phyloP scores from a whole-genome alignment of 2,329 filamentous ascomycete species.

The Colletotrichum plurivorum region DNA sequence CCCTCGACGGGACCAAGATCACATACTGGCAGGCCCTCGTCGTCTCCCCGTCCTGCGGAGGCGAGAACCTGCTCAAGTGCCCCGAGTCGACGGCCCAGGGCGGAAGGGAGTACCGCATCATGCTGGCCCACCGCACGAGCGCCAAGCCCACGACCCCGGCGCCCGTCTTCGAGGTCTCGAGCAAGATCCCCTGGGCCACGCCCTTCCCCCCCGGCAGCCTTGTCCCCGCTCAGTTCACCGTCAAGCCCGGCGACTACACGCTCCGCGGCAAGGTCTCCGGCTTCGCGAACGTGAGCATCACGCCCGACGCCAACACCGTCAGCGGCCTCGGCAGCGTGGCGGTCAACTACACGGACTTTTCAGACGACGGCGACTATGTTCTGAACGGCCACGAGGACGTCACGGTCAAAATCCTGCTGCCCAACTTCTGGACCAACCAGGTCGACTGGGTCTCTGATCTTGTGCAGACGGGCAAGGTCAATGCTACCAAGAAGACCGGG shows the following conservation, averaged over 20 bases:
- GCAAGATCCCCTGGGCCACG: constrained; percentile 52
- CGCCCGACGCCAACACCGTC: constrained; percentile 30
- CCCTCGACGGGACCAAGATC: constrained; percentile 57
- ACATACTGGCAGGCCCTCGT: constrained; percentile 58
- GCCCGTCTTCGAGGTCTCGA: constrained; percentile 45
- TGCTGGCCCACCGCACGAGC: constrained; percentile 56
- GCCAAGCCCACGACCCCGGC: constrained; percentile 46
- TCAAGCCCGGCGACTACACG: constrained; percentile 41
- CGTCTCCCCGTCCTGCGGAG: constrained; percentile 57
- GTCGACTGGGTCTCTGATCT: constrained; percentile 57
- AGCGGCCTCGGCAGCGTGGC: constrained; percentile 46
- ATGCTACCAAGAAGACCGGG: constrained; percentile 54
- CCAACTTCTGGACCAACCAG: constrained; percentile 43
- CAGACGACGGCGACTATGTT: constrained; percentile 50
- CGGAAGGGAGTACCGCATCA: constrained; percentile 55
- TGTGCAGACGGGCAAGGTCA: constrained; percentile 46
- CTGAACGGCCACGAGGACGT: constrained; percentile 54
- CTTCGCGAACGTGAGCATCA: constrained; percentile 43
- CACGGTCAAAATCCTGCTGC: constrained; percentile 42
- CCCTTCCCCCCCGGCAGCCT: constrained; percentile 47
- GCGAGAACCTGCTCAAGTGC: constrained; percentile 58
- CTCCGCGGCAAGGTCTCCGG: constrained; percentile 42
- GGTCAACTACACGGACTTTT: constrained; percentile 53
- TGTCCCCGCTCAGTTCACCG: neutral
- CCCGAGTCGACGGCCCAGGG: constrained; percentile 54